Conservation (phyloP, 352 stramenopile species). For the Pythium rishiriense region DNA sequence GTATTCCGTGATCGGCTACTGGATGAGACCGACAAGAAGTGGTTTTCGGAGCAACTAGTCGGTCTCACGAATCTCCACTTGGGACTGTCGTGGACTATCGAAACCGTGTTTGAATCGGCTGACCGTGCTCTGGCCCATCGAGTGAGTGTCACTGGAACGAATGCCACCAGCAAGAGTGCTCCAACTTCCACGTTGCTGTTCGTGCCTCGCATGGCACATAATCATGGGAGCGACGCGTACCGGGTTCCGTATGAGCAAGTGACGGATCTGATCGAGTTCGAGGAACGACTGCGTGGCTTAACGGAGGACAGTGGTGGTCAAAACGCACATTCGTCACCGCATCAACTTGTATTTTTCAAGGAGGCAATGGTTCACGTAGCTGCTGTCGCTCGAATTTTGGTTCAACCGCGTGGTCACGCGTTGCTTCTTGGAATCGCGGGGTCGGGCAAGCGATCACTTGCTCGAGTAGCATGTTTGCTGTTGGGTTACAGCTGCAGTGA, state of each 20-base stretch:
- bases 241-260: slow-evolving; percentile 61
- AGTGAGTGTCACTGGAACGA: not conserved
- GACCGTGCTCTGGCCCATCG: slow-evolving; percentile 3
- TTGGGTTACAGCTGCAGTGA: slow-evolving; percentile 71
- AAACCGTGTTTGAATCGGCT: slow-evolving; percentile 34
- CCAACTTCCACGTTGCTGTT: slow-evolving; percentile 5
- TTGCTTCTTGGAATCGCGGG: slow-evolving; percentile 89
- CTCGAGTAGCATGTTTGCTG: slow-evolving; percentile 75
- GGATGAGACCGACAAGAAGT: slow-evolving; percentile 76
- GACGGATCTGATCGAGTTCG: slow-evolving; percentile 56
- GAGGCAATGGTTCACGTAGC: slow-evolving; percentile 86
- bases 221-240: slow-evolving; percentile 8
- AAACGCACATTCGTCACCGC: slow-evolving; percentile 8
- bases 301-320: slow-evolving; percentile 48
- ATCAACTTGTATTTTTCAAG: slow-evolving; percentile 80
- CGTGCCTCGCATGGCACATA: not conserved
- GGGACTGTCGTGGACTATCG: slow-evolving; percentile 58
- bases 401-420: slow-evolving; percentile 83
- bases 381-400: slow-evolving; percentile 79
- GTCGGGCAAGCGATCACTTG: slow-evolving; percentile 81
- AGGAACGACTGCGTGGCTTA: slow-evolving; percentile 49
- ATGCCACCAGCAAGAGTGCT: not conserved
- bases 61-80: slow-evolving; percentile 63
- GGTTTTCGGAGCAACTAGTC: slow-evolving; percentile 86
- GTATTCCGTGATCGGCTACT: slow-evolving; percentile 93